A percentile compares a stretch with the other conserved stretches of the same genome.
Evolutionary conservation across 1,284 basidiomycete species (phyloP).

Genomic region (Pyrrhoderma noxium): DNA sequence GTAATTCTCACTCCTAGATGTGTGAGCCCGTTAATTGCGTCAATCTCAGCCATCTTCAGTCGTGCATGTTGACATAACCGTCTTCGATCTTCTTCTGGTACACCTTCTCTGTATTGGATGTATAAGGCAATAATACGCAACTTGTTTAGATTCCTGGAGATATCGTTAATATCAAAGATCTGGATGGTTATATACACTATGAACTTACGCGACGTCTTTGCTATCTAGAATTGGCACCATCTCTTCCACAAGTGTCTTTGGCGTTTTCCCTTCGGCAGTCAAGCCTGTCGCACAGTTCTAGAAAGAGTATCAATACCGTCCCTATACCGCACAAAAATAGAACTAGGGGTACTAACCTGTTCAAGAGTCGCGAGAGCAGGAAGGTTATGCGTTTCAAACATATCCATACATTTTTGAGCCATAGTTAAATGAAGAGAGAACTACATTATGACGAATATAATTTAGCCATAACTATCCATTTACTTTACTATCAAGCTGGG

Average conservation of each 20-base stretch:
- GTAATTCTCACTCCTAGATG: constrained; percentile 81
- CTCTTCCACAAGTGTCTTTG: constrained; percentile 92
- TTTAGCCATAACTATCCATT: constrained; percentile 1
- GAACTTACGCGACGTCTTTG: constrained; percentile 70
- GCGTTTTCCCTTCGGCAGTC: constrained; percentile 83
- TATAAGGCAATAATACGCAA: constrained; percentile 96
- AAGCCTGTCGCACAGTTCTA: constrained; percentile 89
- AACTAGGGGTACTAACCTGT: constrained; percentile 49
- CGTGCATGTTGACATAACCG: constrained; percentile 96
- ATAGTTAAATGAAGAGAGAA: constrained; percentile 96
- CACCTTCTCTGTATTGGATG: constrained; percentile 92
- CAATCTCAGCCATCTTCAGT: constrained; percentile 84
- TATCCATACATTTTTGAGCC: constrained; percentile 94
- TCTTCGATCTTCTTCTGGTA: constrained; percentile 94
- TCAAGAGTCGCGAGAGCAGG: constrained; percentile 87
- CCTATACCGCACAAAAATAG: neutral
- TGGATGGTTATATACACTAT: too few species aligned
- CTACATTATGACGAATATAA: constrained; percentile 37
- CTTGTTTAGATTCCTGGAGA: constrained; percentile 76
- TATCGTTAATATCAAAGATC: neutral
- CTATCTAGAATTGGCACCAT: constrained; percentile 97
- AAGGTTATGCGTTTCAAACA: constrained; percentile 87
- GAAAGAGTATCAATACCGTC: neutral
- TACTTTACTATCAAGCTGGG: neutral
- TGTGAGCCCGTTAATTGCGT: constrained; percentile 85